These are phyloP conservation scores for Kodamaea suecica DNA, from an alignment of 1,139 yeast genomes.

Conservation along the genomic window DNA sequence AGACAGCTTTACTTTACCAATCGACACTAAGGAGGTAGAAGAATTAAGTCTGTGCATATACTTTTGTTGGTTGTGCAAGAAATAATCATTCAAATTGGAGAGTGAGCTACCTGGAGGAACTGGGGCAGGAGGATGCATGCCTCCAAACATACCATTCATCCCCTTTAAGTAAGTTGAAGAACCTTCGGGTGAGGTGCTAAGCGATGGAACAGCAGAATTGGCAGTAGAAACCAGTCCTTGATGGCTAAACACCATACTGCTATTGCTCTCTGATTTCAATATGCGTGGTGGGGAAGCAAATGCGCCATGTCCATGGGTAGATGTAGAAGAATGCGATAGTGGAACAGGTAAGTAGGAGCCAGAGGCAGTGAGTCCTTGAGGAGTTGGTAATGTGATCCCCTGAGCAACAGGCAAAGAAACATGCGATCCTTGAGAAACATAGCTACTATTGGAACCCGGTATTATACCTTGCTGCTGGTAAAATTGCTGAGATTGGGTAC, in stretches of 20 bases:
- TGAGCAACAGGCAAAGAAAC: too few relatives aligned
- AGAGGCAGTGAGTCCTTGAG: too few relatives aligned
- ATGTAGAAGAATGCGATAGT: not conserved
- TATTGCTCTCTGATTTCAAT: conserved; percentile 12
- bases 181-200: conserved; percentile 36
- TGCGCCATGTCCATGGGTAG: not conserved
- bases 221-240: conserved; percentile 19
- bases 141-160: conserved; percentile 1
- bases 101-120: conserved; percentile 19
- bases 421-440: too few relatives aligned
- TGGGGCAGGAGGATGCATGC: conserved; percentile 13
- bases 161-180: conserved; percentile 12
- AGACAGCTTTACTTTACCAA: conserved; percentile 22
- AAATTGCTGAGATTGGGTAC: not conserved
- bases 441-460: too few relatives aligned
- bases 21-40: conserved; percentile 23
- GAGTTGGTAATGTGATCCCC: too few relatives aligned
- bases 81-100: conserved; percentile 33
- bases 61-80: conserved; percentile 22
- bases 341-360: not conserved
- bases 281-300: not conserved
- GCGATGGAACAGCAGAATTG: conserved; percentile 25
- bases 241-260: conserved; percentile 19
- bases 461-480: too few relatives aligned
- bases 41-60: conserved; percentile 16